Evolutionary conservation across 1,284 basidiomycete genomes (phyloP), one percentile per base, ranked within the genome.

Genomic region (Lentinula novae-zelandiae): DNA sequence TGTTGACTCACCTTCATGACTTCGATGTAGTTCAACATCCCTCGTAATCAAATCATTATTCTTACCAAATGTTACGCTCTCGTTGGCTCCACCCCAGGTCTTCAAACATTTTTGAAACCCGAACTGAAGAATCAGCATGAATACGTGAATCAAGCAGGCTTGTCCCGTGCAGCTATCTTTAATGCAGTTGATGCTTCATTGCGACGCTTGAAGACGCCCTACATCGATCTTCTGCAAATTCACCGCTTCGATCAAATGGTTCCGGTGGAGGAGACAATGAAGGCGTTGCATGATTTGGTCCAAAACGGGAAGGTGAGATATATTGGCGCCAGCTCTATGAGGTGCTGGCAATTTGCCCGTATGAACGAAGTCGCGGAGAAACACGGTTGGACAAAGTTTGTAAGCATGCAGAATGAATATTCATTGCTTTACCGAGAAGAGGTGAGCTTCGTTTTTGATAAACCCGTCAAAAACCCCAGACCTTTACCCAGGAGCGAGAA

Each of bases 21-120:
- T 33, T 22, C 9, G 12, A 44, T 5, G 12, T 20, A 82, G 80
- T 76, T 76, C 69, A 69, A 82, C 17, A 82, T 89, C 54, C 83
- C 84, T 9, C 77, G 87, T 48, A 74, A 82, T 31, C 76, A 80
- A n/a, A 64, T 84, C n/a, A 64, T 82, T 51, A 76, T 84, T 60
- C 69, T 77, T 3, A 77, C 79, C 9, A 84, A 83, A 64, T 72
- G 71, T 22, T 57, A 58, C 5, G 63, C 65, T 2, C 20, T 66
- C 39, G 71, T 73, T 1, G 54, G 27, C 33, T 20, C 34, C 13
- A 46, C 48, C 7, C 17, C 61, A 20, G 39, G 52, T 8, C 48
- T 34, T 15, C 51, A 48, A n/a, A 36, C 50, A 8, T 38, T 33
- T 31, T 7, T 0, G 1, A 20, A n/a, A 0, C 66, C 65, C 0